Percentiles rank a stretch among this genome's conserved stretches.
Conservation (phyloP, 2,329 filamentous ascomycete genomes). For the Colletotrichum graminicola region DNA sequence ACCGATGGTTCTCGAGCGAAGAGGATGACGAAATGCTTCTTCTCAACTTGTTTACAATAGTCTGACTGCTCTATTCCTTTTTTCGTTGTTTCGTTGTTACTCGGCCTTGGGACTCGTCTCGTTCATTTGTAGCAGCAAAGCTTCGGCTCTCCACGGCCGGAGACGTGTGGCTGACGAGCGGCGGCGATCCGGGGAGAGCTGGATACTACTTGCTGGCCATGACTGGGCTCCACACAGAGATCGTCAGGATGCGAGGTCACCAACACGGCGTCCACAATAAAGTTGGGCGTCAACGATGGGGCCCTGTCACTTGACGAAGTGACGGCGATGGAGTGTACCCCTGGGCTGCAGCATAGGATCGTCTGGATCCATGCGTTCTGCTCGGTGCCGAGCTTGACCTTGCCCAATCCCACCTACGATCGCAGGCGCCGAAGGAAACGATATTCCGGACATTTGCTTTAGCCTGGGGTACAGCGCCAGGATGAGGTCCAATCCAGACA, state of each 20-base stretch:
- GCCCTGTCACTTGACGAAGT: slow-evolving; percentile 57
- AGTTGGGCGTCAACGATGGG: slow-evolving; percentile 55
- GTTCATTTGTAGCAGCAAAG: not conserved
- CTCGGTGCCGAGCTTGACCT: no score
- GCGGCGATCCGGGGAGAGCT: slow-evolving; percentile 60
- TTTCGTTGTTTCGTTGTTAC: not conserved
- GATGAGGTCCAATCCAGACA: slow-evolving; percentile 51
- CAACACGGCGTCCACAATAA: slow-evolving; percentile 54
- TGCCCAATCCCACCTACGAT: not conserved
- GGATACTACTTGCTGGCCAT: not conserved
- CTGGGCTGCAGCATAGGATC: slow-evolving; percentile 64
- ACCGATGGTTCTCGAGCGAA: accelerated
- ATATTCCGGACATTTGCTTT: slow-evolving; percentile 48
- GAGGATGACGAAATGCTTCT: not conserved
- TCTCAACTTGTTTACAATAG: no score
- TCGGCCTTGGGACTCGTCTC: not conserved
- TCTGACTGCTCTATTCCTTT: not conserved
- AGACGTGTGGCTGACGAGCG: slow-evolving; percentile 51
- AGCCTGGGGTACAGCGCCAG: slow-evolving; percentile 51
- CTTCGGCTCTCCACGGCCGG: no score
- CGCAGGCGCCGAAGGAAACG: slow-evolving; percentile 51
- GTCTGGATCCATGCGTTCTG: slow-evolving; percentile 57
- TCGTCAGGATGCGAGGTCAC: slow-evolving; percentile 63
- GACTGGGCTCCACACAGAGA: slow-evolving; percentile 59
- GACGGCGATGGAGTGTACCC: slow-evolving; percentile 56